A percentile compares a stretch with the other conserved stretches of the same genome.
Conservation (phyloP, 768 basidiomycete genomes). For the Mycena alexandri region DNA sequence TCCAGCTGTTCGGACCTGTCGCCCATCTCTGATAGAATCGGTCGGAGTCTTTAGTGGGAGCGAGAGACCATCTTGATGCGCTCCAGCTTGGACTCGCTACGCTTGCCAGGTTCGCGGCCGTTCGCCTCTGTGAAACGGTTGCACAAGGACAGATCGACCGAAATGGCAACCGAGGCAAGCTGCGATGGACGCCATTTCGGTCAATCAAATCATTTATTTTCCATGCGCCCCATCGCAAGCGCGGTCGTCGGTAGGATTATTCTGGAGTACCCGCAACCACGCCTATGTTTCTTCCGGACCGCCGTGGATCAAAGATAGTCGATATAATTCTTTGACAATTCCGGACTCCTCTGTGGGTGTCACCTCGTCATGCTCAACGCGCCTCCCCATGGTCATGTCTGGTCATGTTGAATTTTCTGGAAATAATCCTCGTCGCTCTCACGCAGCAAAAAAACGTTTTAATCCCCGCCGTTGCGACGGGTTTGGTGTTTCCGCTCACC, state of each 20-base stretch:
- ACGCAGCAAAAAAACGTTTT: conserved; percentile 1
- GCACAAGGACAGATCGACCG: conserved; percentile 4
- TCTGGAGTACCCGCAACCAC: conserved; percentile 12
- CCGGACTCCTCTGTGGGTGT: conserved; percentile 8
- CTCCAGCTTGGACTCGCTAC: conserved; percentile 11
- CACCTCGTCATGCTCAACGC: conserved; percentile 11
- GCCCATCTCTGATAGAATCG: conserved; percentile 17
- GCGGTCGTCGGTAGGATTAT: conserved; percentile 5
- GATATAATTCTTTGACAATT: neutral
- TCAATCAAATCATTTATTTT: conserved; percentile 8
- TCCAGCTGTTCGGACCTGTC: conserved; percentile 21
- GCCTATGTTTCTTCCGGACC: neutral
- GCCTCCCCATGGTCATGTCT: conserved; percentile 12
- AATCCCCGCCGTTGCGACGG: conserved; percentile 22
- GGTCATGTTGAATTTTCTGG: conserved; percentile 21
- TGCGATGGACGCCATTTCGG: too few species aligned
- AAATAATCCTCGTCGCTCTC: conserved; percentile 10
- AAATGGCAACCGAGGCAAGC: neutral
- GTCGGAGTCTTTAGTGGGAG: conserved; percentile 3
- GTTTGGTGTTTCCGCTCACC: neutral
- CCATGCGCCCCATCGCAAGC: conserved; percentile 5
- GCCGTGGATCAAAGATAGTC: conserved; percentile 30
- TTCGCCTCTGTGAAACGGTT: conserved; percentile 3
- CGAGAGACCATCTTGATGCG: conserved; percentile 23
- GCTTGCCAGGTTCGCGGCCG: too few species aligned